phyloP scores from a whole-genome alignment of 192 early-diverging fungal genomes.

The Coemansia guatemalensis region DNA sequence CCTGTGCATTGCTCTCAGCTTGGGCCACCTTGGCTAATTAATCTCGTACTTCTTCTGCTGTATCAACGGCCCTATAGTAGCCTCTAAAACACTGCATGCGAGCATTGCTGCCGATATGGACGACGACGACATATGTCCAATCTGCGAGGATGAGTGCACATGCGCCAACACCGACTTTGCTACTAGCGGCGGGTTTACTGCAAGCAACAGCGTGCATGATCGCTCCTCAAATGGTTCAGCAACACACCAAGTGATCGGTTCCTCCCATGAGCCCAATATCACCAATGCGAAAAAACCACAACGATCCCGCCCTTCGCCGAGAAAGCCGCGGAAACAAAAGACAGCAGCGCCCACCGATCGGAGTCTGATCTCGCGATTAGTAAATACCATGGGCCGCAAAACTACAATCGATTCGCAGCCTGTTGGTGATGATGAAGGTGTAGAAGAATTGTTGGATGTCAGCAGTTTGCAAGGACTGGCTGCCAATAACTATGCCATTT shows the following conservation, averaged over 20 bases:
- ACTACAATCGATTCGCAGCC: constrained; percentile 1
- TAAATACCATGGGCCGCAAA: constrained; percentile 22
- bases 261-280: background rate
- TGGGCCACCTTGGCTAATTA: background rate
- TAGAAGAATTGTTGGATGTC: constrained; percentile 12
- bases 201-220: background rate
- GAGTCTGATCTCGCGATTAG: constrained; percentile 39
- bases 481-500: background rate
- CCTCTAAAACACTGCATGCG: background rate
- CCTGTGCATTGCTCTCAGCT: background rate
- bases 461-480: background rate
- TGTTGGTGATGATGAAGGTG: background rate
- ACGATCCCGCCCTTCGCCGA: background rate
- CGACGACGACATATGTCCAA: constrained; percentile 52
- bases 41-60: too few species aligned
- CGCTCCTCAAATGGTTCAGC: too few species aligned
- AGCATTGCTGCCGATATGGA: constrained; percentile 29
- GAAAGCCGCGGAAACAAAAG: constrained; percentile 14
- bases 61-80: too few species aligned
- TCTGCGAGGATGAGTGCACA: constrained; percentile 52
- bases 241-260: background rate
- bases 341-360: constrained; percentile 12
- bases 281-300: background rate
- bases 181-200: background rate
- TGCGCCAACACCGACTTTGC: constrained; percentile 23